These are phyloP conservation scores for Naganishia friedmannii DNA, from an alignment of 768 basidiomycete species.

Conservation along the genomic window DNA sequence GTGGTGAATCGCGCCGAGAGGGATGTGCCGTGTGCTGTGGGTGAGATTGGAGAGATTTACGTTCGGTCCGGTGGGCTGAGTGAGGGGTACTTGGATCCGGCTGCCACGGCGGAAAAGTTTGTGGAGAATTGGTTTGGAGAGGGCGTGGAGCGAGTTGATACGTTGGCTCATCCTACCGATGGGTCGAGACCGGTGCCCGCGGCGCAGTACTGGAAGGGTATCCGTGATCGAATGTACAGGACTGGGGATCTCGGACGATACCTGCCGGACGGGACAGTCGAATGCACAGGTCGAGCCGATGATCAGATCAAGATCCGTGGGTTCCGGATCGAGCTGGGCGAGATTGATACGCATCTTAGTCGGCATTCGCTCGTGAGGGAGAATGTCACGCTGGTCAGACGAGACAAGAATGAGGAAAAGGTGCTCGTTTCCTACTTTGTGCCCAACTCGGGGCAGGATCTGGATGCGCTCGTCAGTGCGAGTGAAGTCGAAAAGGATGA, in stretches of 20 bases:
- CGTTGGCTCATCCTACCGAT: conserved; percentile 54
- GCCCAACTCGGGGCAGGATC: conserved; percentile 65
- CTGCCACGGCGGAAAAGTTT: conserved; percentile 84
- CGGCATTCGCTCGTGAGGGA: conserved; percentile 91
- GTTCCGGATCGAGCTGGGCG: conserved; percentile 95
- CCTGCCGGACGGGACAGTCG: conserved; percentile 83
- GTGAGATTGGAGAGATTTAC: conserved; percentile 98
- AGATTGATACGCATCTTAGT: conserved; percentile 93
- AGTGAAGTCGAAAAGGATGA: conserved; percentile 54
- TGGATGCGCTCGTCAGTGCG: conserved; percentile 63
- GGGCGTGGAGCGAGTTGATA: conserved; percentile 63
- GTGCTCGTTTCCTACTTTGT: conserved; percentile 97
- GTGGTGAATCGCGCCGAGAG: conserved; percentile 89
- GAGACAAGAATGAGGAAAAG: conserved; percentile 99
- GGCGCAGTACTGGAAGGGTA: conserved; percentile 83
- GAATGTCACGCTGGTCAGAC: conserved; percentile 91
- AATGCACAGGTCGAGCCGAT: conserved; percentile 94
- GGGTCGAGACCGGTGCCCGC: conserved; percentile 60
- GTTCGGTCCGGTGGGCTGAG: conserved; percentile 93
- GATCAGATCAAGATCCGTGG: conserved; percentile 99
- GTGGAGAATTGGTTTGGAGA: conserved; percentile 84
- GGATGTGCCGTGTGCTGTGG: conserved; percentile 81
- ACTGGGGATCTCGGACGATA: conserved; percentile 96
- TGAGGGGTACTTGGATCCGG: conserved; percentile 84
- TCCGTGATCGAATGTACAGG: conserved; percentile 95